These are phyloP conservation scores for Lactarius sp. DNA, from an alignment of 768 basidiomycete genomes.

Conservation along the genomic window DNA sequence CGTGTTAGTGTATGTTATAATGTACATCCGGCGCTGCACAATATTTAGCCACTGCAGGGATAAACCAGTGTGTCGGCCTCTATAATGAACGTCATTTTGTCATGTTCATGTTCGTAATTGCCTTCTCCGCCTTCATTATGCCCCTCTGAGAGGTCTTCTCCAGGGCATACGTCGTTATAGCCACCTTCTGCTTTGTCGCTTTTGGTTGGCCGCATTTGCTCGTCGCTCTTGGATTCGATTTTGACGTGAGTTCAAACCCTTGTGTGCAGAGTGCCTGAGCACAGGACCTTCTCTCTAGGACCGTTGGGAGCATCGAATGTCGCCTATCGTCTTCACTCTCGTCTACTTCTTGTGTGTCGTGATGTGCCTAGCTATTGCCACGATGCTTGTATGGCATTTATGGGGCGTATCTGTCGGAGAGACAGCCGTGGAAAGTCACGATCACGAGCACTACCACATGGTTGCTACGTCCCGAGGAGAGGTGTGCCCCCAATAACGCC, in stretches of 20 bases:
- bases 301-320: constrained; percentile 41
- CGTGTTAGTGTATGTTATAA: constrained; percentile 15
- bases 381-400: constrained; percentile 71
- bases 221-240: constrained; percentile 51
- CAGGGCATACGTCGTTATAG: constrained; percentile 77
- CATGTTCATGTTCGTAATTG: constrained; percentile 73
- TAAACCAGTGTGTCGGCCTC: constrained; percentile 95
- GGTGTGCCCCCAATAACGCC: constrained; percentile 38
- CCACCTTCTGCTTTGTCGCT: constrained; percentile 53
- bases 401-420: constrained; percentile 70
- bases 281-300: constrained; percentile 20
- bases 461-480: constrained; percentile 65
- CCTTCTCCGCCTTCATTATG: background rate
- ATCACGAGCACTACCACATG: constrained; percentile 72
- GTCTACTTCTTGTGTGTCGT: constrained; percentile 73
- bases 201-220: constrained; percentile 63
- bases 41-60: constrained; percentile 50
- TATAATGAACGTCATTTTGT: constrained; percentile 96
- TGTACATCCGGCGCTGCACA: background rate
- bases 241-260: constrained; percentile 34
- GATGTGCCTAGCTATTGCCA: constrained; percentile 65
- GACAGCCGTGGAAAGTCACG: constrained; percentile 87
- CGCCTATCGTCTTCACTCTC: constrained; percentile 64
- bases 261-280: background rate
- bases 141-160: background rate